Evolutionary conservation across 202 grass and related monocot species (phyloP).

Genomic region (Eragrostis tef): DNA sequence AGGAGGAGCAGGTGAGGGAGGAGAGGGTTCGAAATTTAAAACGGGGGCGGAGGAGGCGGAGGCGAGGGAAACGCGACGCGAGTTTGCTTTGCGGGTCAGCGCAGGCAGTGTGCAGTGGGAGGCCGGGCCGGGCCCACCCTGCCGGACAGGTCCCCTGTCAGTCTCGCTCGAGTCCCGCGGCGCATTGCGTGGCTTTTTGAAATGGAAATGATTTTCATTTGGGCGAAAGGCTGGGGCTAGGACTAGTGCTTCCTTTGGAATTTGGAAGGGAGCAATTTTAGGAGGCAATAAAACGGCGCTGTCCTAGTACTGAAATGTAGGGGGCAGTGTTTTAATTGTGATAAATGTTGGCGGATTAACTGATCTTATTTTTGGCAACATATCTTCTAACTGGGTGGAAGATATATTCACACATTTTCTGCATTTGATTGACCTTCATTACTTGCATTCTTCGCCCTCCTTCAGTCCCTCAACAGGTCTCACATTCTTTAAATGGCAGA

Average conservation of each 20-base stretch:
- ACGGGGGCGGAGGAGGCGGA: constrained; percentile 29
- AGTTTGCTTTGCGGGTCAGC: constrained; percentile 18
- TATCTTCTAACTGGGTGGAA: background rate
- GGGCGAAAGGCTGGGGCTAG: background rate
- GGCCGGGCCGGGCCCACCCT: background rate
- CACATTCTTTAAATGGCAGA: background rate
- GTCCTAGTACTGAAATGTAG: background rate
- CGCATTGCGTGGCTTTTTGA: constrained; percentile 19
- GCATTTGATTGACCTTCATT: background rate
- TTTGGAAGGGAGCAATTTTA: background rate
- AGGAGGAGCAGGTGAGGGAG: background rate
- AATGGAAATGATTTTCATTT: constrained; percentile 20
- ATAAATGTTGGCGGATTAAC: background rate
- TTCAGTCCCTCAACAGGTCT: background rate
- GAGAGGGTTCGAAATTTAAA: constrained; percentile 88
- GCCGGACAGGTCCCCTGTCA: background rate
- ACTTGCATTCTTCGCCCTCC: background rate
- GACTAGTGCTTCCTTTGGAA: too few species aligned
- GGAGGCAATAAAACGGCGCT: constrained; percentile 11
- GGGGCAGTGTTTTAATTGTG: constrained; percentile 4
- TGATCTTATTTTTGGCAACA: background rate
- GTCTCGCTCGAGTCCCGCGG: background rate
- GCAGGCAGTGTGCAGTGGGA: background rate
- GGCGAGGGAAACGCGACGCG: background rate
- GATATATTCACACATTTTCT: background rate